Evolutionary conservation across 768 basidiomycete species (phyloP), one percentile per base, ranked within the genome.

Genomic region (Gloeophyllum trabeum): DNA sequence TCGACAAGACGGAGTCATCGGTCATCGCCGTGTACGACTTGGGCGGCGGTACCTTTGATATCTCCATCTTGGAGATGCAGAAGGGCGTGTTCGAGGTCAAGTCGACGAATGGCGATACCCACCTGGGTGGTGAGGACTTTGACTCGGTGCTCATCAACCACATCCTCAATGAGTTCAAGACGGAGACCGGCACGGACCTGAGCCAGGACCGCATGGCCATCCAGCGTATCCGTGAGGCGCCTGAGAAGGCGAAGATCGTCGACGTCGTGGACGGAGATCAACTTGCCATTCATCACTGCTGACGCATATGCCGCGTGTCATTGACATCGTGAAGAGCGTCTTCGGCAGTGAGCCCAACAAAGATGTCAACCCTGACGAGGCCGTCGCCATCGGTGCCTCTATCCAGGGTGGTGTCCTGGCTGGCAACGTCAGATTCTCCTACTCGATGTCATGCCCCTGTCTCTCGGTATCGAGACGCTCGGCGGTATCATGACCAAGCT

Each of bases 1-100:
- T 32, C 28, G 28, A 94, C 75, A 88, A 89, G 66, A 79, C 75
- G 35, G 86, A 86, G 39, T 93, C 96, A 67, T 82, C 86, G 40
- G 89, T 92, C 57, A 92, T 98, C 60, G 89, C 96, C 52, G 91
- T 97, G 58, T 97, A 96, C 66, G 93, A 98, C 69, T 84, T 97
- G 46, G 93, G 93, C 61, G 93, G 93, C 64, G 93, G 93, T 65
- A 98, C 93, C 39, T 98, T 97, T 67, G 93, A 97, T 76, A 92
- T 98, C 22, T 97, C 92, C 39, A 86, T 97, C 48, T 76, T 97
- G 24, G 86, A 85, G 43, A 91, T 93, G 62, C 88, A 92, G 59
- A 88, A 92, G 50, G 90, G 90, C 62, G 89, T 88, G 57, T 89
- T 89, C 53, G 86, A 88, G 61, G 86, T 89, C 35, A 65, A 91